Evolutionary conservation across 495 filamentous ascomycete species (phyloP).

Genomic region (Trichoderma erinaceum): DNA sequence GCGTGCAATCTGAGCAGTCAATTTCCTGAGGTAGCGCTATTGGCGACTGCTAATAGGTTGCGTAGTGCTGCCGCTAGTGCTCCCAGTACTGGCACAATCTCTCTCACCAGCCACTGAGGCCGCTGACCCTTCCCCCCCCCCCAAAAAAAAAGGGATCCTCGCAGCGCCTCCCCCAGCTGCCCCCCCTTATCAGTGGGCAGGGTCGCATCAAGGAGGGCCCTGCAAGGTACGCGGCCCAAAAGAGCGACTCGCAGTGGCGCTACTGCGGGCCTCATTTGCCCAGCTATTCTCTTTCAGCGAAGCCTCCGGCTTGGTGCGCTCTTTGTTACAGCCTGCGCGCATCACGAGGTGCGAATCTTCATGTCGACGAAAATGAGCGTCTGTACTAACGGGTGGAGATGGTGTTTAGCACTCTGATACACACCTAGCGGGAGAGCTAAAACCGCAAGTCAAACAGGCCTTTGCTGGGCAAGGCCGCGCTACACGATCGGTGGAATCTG

Average conservation of each 20-base stretch:
- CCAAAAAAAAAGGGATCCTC: background rate
- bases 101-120: background rate
- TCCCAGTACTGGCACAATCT: background rate
- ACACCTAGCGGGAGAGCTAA: slow-evolving; percentile 1
- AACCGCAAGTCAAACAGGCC: background rate
- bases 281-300: slow-evolving; percentile 4
- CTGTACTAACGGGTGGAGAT: background rate
- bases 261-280: slow-evolving; percentile 11
- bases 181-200: slow-evolving; percentile 10
- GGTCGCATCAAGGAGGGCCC: background rate
- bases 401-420: background rate
- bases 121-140: background rate
- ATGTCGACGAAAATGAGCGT: background rate
- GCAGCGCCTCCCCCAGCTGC: background rate
- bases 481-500: background rate
- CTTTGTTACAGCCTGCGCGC: background rate
- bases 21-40: background rate
- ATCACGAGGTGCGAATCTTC: slow-evolving; percentile 9
- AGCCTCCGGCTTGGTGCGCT: slow-evolving; percentile 6
- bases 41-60: background rate
- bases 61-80: too few species aligned
- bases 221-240: slow-evolving; percentile 9
- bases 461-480: background rate
- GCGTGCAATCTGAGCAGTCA: background rate
- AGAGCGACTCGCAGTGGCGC: slow-evolving; percentile 4